Evolutionary conservation across 148 eudicot species (phyloP), one percentile per base, ranked within the genome.

Genomic region (Camellia lanceoleosa): DNA sequence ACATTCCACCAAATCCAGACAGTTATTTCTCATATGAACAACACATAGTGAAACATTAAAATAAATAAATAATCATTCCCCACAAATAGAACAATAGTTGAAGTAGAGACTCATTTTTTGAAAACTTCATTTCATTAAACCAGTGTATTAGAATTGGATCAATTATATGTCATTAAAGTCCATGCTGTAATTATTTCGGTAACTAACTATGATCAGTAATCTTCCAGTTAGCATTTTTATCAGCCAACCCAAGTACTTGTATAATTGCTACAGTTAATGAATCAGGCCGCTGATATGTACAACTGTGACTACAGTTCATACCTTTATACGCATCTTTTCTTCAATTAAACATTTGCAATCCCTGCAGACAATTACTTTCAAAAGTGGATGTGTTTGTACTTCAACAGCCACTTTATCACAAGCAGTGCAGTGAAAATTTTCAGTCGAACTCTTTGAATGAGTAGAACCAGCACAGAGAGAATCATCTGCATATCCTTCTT

Each of bases 341-440:
- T 93, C 89, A 66, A 91, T 70, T 54, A 60, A 72, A 74, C 73
- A 80, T 87, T 87, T 90, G 89, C 97, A 93, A 56, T 80, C 85
- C 84, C 83, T 68, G 66, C 97, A 93, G 77, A 89, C 87, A 77
- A 91, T 81, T 46, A 93, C 97, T 82, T 86, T 88, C 46, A 93
- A 18, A 83, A 90, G 82, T 54, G 95, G 97, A 87, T 93, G 97
- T 52, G 83, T 73, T 71, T 85, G 84, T 61, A 87, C 84, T 78
- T 87, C 87, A 75, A 69, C 78, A 44, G 86, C 77, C 62, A 80
- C 78, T 81, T 86, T 85, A 78, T 81, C 81, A 80, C 97, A 93
- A 77, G 87, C 95, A 44, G 97, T 93, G 81, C 97, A 93, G 81
- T 20, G 79, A 74, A 89, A 89, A 19, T 71, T 79, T 59, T 85